Base-by-base conservation (phyloP, 1,139 yeast genomes). In the Groenewaldozyma auringiensis region DNA sequence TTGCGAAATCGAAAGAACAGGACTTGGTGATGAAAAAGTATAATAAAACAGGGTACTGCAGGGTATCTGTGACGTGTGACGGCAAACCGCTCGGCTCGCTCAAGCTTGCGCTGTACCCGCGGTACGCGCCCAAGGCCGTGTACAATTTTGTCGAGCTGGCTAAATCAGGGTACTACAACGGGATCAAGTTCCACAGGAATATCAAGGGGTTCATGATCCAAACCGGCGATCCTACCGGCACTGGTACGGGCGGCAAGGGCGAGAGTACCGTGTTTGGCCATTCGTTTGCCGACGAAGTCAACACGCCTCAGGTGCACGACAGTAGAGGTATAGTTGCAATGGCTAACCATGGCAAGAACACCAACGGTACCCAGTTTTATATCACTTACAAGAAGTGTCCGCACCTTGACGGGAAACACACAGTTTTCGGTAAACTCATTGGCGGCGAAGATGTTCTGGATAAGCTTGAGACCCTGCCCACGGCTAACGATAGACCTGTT, bases 281-380 rank as follows among this genome's bases (percentile, higher is more conserved):
- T 45, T 59, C 61, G n/a, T 71, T 74, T 49, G 61, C 63, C 17
- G 76, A 74, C 49, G 79, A 75, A 49, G 55, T 60, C n/a, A 85
- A 85, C 76, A 85, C 87, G 59, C 64, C 74, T 58, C 77, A 79
- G 71, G 82, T 69, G 63, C 95, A 86, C 72, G 78, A 76, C 67
- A 79, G 73, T 60, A 83, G 94, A 55, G 95, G 95, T 64, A 75
- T 82, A 60, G 70, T 87, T 62, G 81, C 92, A 37, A 80, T 84
- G 87, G 94, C 94, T 2, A 84, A 83, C 56, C 66, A 71, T 36
- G 87, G 85, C 2, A 67, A 72, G 36, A 62, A 79, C 52, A 68
- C 83, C 4, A 84, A 84, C 54, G 75, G 79, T 11, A 79, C 89
- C 0, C 95, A 85, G 60, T 87, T 88, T 58, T 87, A 86, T 60